A percentile compares a stretch with the other conserved stretches of the same genome.
phyloP scores from a whole-genome alignment of 352 stramenopile species.

The Phytopythium oedochilum region DNA sequence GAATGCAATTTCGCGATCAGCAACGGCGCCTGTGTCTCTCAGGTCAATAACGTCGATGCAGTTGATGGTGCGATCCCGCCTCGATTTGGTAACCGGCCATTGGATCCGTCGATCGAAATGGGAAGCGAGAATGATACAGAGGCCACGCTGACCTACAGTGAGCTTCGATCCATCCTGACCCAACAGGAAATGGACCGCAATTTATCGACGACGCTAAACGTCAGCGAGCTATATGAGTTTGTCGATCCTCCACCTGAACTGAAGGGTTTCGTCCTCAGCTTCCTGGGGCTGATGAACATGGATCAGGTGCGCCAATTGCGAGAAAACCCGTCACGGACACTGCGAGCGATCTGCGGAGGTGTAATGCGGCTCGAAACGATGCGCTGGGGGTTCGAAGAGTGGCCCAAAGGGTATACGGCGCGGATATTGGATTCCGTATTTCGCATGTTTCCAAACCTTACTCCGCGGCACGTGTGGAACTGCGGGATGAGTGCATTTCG shows the following conservation, averaged over 20 bases:
- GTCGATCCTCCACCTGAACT: slow-evolving; percentile 32
- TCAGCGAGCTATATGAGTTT: slow-evolving; percentile 19
- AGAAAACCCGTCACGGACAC: slow-evolving; percentile 23
- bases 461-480: slow-evolving; percentile 58
- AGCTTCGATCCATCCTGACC: slow-evolving; percentile 15
- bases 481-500: slow-evolving; percentile 49
- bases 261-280: slow-evolving; percentile 53
- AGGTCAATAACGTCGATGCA: slow-evolving; percentile 1
- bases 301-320: slow-evolving; percentile 37
- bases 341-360: slow-evolving; percentile 46
- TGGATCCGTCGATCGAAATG: slow-evolving; percentile 21
- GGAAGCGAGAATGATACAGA: neutral
- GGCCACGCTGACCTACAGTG: slow-evolving; percentile 19
- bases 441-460: slow-evolving; percentile 45
- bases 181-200: slow-evolving; percentile 20
- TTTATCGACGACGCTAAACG: slow-evolving; percentile 10
- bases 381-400: slow-evolving; percentile 49
- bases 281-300: slow-evolving; percentile 60
- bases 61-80: slow-evolving; percentile 7
- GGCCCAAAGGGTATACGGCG: slow-evolving; percentile 40
- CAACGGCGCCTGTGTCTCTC: slow-evolving; percentile 47
- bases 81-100: slow-evolving; percentile 27
- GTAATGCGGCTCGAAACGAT: slow-evolving; percentile 56
- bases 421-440: slow-evolving; percentile 39
- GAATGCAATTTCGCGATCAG: slow-evolving; percentile 36